Evolutionary conservation across 169 alveolate genomes (phyloP), one percentile per base, ranked within the genome.

Genomic region (Sarcocystis neurona): DNA sequence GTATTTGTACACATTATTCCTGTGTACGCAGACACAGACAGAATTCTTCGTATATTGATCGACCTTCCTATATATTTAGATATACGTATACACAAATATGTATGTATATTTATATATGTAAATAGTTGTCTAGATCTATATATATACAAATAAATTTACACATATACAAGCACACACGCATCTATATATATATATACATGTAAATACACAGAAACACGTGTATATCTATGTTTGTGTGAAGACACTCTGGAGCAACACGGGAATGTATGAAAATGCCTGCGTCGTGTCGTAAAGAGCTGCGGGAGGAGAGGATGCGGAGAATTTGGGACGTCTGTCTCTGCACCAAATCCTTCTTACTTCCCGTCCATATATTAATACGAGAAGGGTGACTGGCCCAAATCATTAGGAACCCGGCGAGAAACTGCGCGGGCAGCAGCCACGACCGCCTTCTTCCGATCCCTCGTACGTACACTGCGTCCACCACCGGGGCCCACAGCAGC

Each of bases 401-500:
- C 87, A 92, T 90, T 70, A 50, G 85, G 10, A 43, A 63, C 47
- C 75, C 95, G 90, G 88, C 94, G 79, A n/a, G n/a, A 18, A 94
- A 79, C 92, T 95, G 97, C 27, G 95, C 85, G 6, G 99, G 99
- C 34, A 97, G 87, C 46, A 97, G 96, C 99, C 99, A 97, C 32
- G 98, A 93, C 89, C 97, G 97, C 63, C 99, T 91, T 60, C 98
- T 94, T 43, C 99, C 99, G 75, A 96, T 47, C 20, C 85, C 84
- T 84, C 89, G 91, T 43, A 87, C 56, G 92, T 96, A 97, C 72
- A 95, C 93, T 12, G 96, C 58, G 86, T 97, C 99, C 48, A 97
- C 97, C 47, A 97, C 79, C 12, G 99, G 99, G 10, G 99, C 98
- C 98, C 99, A 97, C 66, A 97, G 91, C 74, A 97, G 93, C 92